Base-by-base conservation (phyloP, 768 basidiomycete genomes). In the Suillus paluster region DNA sequence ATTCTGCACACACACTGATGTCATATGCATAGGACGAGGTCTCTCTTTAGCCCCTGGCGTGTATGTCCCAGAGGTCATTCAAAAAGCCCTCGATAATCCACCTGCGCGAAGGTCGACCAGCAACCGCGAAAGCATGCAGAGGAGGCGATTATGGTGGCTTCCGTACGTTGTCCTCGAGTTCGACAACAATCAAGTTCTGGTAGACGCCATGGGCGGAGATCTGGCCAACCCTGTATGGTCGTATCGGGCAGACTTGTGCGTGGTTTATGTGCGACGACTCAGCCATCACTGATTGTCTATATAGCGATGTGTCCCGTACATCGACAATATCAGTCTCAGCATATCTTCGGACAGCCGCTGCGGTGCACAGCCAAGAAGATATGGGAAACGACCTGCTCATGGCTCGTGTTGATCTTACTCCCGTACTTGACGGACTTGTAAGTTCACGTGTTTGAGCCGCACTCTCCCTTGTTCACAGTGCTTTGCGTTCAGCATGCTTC, bases 161-260 rank as follows among this genome's bases (percentile, higher is more conserved):
- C 97, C 97, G 33, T 99, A 92, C 68, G 92, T 99, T 73, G 97
- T 99, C 45, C 88, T 99, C 67, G 96, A 98, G 78, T 97, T 96
- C 80, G 92, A 95, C 79, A 95, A 94, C 83, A 99, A 99, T 77
- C 96, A 99, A 75, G 89, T 99, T 68, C 79, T 99, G 66, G 90
- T 99, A 60, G 97, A 99, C 79, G 95, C 96, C 12, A 84, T 98
- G 70, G 95, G 93, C 10, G 97, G 97, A n/a, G 94, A 98, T 75
- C 84, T 99, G 55, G 71, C 85, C 14, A 88, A 83, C 67, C 97
- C 97, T 4, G 84, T 93, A 55, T 99, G 97, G 97, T 95, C 96
- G 79, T 98, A 96, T 71, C 86, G 91, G 42, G 93, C 97, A 34
- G 88, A 95, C 64, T 99, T 99, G 95, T 97, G 74, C 71, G 93